Evolutionary conservation across 1,284 basidiomycete species (phyloP).

Genomic region (Puccinia triticina): DNA sequence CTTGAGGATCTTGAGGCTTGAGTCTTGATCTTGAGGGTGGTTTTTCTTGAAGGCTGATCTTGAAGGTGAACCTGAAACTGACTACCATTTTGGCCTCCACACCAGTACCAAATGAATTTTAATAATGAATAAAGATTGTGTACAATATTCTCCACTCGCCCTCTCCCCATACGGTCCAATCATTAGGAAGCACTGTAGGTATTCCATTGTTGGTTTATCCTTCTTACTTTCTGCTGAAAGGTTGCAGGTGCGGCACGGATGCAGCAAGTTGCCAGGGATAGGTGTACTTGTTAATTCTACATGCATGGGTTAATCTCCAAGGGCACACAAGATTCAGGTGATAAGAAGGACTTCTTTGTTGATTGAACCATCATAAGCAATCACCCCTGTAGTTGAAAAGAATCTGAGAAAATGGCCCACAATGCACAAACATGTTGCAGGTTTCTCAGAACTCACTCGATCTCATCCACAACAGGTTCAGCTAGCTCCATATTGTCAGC

Average conservation of each 20-base stretch:
- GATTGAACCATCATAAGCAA: background rate
- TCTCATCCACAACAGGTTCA: background rate
- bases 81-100: no score
- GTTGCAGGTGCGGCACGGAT: background rate
- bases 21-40: no score
- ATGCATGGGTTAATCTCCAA: background rate
- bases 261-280: background rate
- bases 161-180: background rate
- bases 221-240: background rate
- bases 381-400: no score
- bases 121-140: no score
- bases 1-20: no score
- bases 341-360: background rate
- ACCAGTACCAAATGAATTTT: no score
- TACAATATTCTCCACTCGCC: no score
- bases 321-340: background rate
- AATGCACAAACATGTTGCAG: no score
- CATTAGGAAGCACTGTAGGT: background rate
- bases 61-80: no score
- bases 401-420: no score
- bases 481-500: conserved; percentile 9
- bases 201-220: background rate
- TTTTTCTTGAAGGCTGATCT: no score
- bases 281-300: conserved; percentile 1
- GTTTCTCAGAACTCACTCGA: no score